These are phyloP conservation scores for Scedosporium dehoogii DNA, from an alignment of 2,329 filamentous ascomycete genomes.

Conservation along the genomic window DNA sequence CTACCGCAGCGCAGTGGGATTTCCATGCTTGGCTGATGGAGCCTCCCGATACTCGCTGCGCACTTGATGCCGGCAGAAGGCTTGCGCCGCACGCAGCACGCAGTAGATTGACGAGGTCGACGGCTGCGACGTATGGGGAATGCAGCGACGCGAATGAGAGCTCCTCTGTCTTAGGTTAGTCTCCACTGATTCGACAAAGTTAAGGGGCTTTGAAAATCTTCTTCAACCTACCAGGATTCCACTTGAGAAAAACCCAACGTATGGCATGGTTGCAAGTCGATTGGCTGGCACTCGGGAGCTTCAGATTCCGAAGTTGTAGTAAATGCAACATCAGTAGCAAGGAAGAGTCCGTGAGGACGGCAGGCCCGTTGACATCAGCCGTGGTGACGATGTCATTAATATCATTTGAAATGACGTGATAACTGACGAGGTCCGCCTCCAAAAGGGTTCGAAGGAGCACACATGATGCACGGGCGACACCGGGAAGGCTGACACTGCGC, in stretches of 20 bases:
- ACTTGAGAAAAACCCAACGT: conserved; percentile 72
- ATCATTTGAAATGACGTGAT: conserved; percentile 56
- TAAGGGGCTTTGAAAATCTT: background rate
- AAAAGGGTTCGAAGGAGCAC: conserved; percentile 62
- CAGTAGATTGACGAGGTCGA: conserved; percentile 60
- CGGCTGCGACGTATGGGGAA: conserved; percentile 51
- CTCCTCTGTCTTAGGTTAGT: conserved; percentile 41
- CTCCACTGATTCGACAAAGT: conserved; percentile 1
- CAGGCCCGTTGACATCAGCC: conserved; percentile 74
- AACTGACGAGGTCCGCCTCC: conserved; percentile 53
- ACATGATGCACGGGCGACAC: conserved; percentile 68
- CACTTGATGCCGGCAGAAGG: conserved; percentile 18
- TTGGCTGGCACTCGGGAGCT: conserved; percentile 59
- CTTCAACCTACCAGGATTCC: conserved; percentile 61
- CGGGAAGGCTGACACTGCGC: conserved; percentile 59
- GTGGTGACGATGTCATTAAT: conserved; percentile 64
- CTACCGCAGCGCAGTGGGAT: conserved; percentile 29
- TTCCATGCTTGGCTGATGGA: conserved; percentile 38
- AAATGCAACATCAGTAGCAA: conserved; percentile 62
- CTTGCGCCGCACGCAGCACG: conserved; percentile 53
- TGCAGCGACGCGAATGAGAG: conserved; percentile 55
- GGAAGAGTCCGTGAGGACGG: conserved; percentile 68
- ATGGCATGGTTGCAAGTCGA: conserved; percentile 62
- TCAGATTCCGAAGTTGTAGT: conserved; percentile 54
- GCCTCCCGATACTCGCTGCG: conserved; percentile 33